Base-by-base conservation (phyloP, 306 rosid genomes). In the Crotalaria pallida region DNA sequence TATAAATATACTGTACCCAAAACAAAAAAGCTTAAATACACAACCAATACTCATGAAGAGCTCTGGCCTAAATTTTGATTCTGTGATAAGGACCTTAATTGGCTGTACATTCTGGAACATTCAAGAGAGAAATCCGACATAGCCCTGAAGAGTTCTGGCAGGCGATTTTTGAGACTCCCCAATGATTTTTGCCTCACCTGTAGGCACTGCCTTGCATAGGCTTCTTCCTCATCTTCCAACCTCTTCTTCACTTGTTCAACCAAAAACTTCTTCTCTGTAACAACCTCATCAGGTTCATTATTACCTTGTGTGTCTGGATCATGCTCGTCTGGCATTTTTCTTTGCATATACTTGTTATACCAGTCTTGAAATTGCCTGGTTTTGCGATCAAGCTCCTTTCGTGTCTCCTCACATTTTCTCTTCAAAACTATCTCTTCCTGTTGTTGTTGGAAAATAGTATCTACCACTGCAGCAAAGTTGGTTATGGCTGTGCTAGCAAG, bases 161-260 rank as follows among this genome's bases (percentile, higher is more conserved):
- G 73, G 70, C 84, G 81, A 68, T 64, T 80, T 79, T 75, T 83
- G 10, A 94, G 85, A 80, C 87, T 87, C 18, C 33, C 79, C 55
- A 91, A 47, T 22, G 99, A 81, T 88, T 94, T 94, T 60, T 87
- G 91, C 79, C 99, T 88, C 78, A 91, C 96, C 48, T 91, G 92
- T 44, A 36, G 58, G 81, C 96, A 77, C 4, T 79, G 89, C 80
- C 44, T 83, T 70, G 27, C 77, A 65, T 87, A 82, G 29, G 75
- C 78, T 31, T 88, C 99, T 65, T 80, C 82, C 45, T 91, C 96
- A 0, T 81, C 82, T 31, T 88, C 91, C 82, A 91, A 77, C 82
- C 91, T 87, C 84, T 44, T 88, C 88, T 71, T 77, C 65, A 94
- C 49, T 5, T 62, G 72, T 1, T 87, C 97, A 69, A 94, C 82